phyloP scores from a whole-genome alignment of 139 green algal species.

The Asterochloris sp. region DNA sequence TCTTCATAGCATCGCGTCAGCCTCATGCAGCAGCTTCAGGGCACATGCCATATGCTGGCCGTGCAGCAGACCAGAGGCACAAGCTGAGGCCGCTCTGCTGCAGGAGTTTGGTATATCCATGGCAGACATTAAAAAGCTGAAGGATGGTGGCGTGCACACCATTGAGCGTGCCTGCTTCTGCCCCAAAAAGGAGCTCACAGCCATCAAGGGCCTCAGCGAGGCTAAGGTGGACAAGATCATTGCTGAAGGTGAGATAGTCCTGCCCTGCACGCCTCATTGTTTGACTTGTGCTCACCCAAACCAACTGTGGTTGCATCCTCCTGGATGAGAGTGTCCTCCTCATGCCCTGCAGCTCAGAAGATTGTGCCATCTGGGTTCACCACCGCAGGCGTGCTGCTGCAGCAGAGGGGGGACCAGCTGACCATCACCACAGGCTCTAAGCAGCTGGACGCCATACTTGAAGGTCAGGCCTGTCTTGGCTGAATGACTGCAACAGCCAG shows the following conservation, averaged over 20 bases:
- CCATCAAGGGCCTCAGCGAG: conserved; percentile 96
- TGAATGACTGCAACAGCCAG: background rate
- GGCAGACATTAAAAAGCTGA: conserved; percentile 95
- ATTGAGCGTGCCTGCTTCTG: conserved; percentile 81
- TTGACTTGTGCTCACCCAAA: background rate
- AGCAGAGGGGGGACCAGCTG: conserved; percentile 82
- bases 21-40: too few species aligned
- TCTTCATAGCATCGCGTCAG: too few species aligned
- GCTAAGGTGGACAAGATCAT: conserved; percentile 93
- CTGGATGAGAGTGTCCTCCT: background rate
- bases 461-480: conserved; percentile 37
- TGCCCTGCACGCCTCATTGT: background rate
- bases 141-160: conserved; percentile 77
- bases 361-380: conserved; percentile 93
- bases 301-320: background rate
- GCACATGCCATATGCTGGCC: too few species aligned
- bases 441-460: conserved; percentile 88
- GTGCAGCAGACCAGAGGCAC: too few species aligned
- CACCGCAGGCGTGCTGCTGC: conserved; percentile 74
- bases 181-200: conserved; percentile 74
- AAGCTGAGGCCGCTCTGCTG: background rate
- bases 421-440: conserved; percentile 88
- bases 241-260: conserved; percentile 58
- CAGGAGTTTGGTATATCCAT: conserved; percentile 79
- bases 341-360: conserved; percentile 73